Conservation (phyloP, 352 stramenopile genomes). For the Thraustotheca clavata region DNA sequence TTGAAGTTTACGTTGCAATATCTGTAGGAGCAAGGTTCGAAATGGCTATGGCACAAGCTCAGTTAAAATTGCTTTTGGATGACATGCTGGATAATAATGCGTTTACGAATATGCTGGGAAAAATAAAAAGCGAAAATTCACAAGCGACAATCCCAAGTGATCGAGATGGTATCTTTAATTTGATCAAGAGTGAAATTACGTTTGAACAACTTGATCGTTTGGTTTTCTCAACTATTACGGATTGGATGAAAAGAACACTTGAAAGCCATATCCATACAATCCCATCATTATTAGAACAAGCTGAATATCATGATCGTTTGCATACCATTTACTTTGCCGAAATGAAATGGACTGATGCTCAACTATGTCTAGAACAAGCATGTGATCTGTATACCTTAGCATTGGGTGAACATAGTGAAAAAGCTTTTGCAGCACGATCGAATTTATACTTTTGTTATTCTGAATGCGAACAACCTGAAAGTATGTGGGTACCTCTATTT, state of each 20-base stretch:
- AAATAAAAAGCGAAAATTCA: neutral
- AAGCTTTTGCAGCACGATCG: neutral
- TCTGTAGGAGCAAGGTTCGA: neutral
- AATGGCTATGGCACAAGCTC: neutral
- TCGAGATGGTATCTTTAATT: neutral
- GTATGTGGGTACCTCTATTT: no score
- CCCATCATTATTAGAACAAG: neutral
- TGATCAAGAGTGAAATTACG: neutral
- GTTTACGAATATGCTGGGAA: neutral
- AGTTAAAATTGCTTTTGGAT: neutral
- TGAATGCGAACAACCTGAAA: no score
- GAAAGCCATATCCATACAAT: neutral
- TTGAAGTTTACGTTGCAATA: constrained; percentile 8
- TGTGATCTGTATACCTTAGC: neutral
- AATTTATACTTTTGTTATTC: neutral
- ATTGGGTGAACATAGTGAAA: neutral
- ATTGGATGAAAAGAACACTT: neutral
- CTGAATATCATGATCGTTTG: neutral
- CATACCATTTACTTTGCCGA: neutral
- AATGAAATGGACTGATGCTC: neutral
- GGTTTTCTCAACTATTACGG: neutral
- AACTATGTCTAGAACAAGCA: neutral
- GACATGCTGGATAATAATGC: neutral
- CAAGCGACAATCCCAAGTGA: neutral
- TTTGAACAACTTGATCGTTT: neutral